These are phyloP conservation scores for Cystobasidium slooffiae DNA, from an alignment of 1,284 basidiomycete species.

Conservation along the genomic window DNA sequence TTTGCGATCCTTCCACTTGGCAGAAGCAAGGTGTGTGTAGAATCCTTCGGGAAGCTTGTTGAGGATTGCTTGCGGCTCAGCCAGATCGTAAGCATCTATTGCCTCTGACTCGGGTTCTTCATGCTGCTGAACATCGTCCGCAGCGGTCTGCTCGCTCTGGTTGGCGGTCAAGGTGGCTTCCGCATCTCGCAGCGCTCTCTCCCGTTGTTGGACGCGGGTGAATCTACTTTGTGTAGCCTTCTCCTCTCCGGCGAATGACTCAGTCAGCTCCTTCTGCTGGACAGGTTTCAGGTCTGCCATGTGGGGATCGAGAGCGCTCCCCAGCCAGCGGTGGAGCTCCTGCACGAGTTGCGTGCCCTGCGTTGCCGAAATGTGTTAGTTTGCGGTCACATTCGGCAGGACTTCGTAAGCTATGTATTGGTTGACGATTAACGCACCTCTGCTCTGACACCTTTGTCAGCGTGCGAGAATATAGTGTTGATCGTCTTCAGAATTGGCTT, in stretches of 20 bases:
- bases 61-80: conserved; percentile 80
- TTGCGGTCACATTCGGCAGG: conserved; percentile 44
- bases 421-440: conserved; percentile 61
- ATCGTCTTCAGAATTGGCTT: conserved; percentile 79
- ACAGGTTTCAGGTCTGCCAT: conserved; percentile 94
- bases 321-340: conserved; percentile 84
- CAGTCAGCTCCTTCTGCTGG: conserved; percentile 95
- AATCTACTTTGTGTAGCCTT: conserved; percentile 76
- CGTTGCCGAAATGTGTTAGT: conserved; percentile 11
- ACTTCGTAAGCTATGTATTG: not conserved
- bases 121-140: conserved; percentile 54
- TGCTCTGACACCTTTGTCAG: conserved; percentile 92
- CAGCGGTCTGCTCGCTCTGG: conserved; percentile 20
- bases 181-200: conserved; percentile 57
- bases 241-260: conserved; percentile 83
- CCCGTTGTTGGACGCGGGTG: conserved; percentile 78
- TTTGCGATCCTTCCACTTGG: conserved; percentile 98
- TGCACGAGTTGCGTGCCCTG: conserved; percentile 74
- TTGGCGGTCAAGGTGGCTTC: conserved; percentile 49
- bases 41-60: conserved; percentile 75
- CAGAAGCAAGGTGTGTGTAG: conserved; percentile 74
- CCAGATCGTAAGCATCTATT: conserved; percentile 78
- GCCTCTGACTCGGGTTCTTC: conserved; percentile 58
- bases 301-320: conserved; percentile 77
- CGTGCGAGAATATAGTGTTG: conserved; percentile 92